These are phyloP conservation scores for Rhododendron griersonianum DNA, from an alignment of 148 eudicot species.

Conservation along the genomic window DNA sequence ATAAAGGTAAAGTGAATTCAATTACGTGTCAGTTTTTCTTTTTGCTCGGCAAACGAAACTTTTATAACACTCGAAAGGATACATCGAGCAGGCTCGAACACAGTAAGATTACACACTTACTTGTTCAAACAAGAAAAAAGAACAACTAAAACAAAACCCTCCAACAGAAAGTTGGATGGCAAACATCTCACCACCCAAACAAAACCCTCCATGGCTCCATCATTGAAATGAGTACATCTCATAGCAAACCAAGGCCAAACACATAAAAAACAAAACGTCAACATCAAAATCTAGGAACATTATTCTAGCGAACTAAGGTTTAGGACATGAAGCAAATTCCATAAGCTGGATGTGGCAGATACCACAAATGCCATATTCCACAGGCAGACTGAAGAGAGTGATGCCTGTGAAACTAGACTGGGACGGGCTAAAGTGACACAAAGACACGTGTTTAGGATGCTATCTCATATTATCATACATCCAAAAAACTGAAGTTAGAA, in stretches of 20 bases:
- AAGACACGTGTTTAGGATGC: not conserved
- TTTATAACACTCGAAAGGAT: too few relatives aligned
- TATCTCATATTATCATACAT: not conserved
- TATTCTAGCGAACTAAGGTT: not conserved
- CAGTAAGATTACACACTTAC: too few relatives aligned
- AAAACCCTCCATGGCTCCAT: not conserved
- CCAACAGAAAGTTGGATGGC: too few relatives aligned
- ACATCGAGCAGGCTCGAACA: too few relatives aligned
- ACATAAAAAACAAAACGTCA: not conserved
- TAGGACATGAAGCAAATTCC: not conserved
- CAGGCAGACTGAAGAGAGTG: not conserved
- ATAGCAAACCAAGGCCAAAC: not conserved
- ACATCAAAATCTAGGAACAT: not conserved
- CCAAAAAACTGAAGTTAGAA: not conserved
- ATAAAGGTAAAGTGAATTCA: not conserved
- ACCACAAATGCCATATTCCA: not conserved
- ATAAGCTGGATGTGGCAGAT: not conserved
- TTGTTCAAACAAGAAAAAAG: too few relatives aligned
- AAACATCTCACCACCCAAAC: too few relatives aligned
- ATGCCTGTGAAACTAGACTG: not conserved
- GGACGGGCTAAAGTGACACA: not conserved
- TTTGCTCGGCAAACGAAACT: not conserved
- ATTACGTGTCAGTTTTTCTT: not conserved
- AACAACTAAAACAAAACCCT: too few relatives aligned
- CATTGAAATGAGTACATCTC: not conserved